Evolutionary conservation across 1,139 yeast species (phyloP), one percentile per base, ranked within the genome.

Genomic region (Geotrichum aggregatum): DNA sequence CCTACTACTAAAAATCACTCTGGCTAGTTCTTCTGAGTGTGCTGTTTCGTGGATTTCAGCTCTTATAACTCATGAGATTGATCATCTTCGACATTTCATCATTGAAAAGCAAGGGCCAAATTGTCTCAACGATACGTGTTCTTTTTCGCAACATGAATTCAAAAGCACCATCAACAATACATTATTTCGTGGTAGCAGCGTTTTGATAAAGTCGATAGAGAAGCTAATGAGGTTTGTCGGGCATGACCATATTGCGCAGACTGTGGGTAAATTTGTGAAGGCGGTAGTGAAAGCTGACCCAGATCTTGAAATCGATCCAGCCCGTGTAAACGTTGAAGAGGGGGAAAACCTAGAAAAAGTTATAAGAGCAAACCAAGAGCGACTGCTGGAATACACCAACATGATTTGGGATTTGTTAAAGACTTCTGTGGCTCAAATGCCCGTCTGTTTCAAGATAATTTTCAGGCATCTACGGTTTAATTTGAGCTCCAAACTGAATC

Each of bases 161-260:
- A 47, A 50, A 22, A 33, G 33, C 8, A 50, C 63, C 48, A 54
- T 63, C 18, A 80, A 80, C 65, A 86, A 86, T 61, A 82, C 95
- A 0, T 67, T 92, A 19, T 91, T 92, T 64, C 74, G 98, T 59
- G 96, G 97, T 0, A 85, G 87, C 52, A 83, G 95, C 1, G 75
- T 89, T 8, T 75, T 91, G 57, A 83, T 96, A 0, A 87, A 87
- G 64, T 78, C 95, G 0, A 67, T 91, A 49, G 98, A 92, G 61
- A 76, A 79, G 57, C 88, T 83, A 65, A 84, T 86, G 65, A 75
- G 84, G 44, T 72, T 94, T 61, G 75, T 84, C 28, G 98, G 98
- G 0, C 84, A 79, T 56, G 89, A 84, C 57, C 88, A 87, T 63
- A 69, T 92, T 45, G 86, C 84, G 57, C 78, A 78, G 58, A 81